phyloP scores from a whole-genome alignment of 768 basidiomycete species.

The Coprinellus micaceus region DNA sequence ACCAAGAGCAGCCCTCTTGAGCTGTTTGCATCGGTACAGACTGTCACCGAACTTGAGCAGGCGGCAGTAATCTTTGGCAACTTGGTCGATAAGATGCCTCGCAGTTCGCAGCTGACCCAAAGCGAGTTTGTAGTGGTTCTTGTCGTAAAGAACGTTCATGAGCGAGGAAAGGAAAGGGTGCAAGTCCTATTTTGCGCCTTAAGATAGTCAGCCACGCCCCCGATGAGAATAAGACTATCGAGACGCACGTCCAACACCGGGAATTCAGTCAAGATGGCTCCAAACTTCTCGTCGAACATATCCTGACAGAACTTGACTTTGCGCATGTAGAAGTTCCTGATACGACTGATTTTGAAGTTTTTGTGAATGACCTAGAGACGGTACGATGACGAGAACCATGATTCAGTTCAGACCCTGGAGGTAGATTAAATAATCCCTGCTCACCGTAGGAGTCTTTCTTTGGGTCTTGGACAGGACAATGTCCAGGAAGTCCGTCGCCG shows the following conservation, averaged over 20 bases:
- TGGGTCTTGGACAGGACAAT: constrained; percentile 93
- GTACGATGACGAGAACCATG: background rate
- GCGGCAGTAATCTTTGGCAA: constrained; percentile 95
- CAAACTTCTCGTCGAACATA: constrained; percentile 92
- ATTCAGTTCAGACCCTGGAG: background rate
- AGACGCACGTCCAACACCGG: constrained; percentile 89
- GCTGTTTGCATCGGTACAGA: constrained; percentile 96
- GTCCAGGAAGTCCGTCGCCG: constrained; percentile 90
- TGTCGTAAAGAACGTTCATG: constrained; percentile 98
- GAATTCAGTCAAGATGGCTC: constrained; percentile 91
- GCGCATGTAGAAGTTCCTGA: constrained; percentile 97
- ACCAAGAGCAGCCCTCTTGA: constrained; percentile 95
- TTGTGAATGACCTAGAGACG: constrained; percentile 86
- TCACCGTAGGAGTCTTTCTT: constrained; percentile 93
- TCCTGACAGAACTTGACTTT: constrained; percentile 99
- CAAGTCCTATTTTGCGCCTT: constrained; percentile 53
- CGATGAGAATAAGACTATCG: constrained; percentile 4
- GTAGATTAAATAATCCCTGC: constrained; percentile 14
- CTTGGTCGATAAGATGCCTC: constrained; percentile 92
- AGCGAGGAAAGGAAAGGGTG: constrained; percentile 95
- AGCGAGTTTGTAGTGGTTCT: constrained; percentile 99
- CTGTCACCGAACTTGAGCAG: constrained; percentile 98
- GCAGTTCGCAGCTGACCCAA: constrained; percentile 95
- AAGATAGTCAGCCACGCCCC: constrained; percentile 25
- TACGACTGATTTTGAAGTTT: constrained; percentile 99